Evolutionary conservation across 2,329 filamentous ascomycete species (phyloP).

Genomic region (Diaporthe sp.): DNA sequence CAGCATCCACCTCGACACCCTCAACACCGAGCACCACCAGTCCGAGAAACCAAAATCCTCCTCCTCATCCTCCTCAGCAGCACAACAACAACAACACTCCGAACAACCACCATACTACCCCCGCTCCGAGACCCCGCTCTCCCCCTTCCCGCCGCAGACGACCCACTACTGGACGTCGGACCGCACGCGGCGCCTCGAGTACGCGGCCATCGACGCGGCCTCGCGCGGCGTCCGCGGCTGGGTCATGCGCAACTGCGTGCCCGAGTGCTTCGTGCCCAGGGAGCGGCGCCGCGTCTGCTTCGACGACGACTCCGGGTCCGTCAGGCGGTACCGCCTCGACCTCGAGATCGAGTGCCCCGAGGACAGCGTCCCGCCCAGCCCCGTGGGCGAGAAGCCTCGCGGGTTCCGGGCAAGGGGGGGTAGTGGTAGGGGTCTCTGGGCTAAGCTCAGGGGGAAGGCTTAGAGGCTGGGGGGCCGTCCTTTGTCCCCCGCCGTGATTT

Average conservation of each 20-base stretch:
- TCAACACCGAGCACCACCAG: constrained; percentile 16
- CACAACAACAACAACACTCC: constrained; percentile 22
- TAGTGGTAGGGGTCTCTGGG: constrained; percentile 30
- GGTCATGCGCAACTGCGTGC: constrained; percentile 69
- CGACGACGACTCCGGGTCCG: constrained; percentile 74
- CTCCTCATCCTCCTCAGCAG: constrained; percentile 47
- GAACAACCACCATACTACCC: constrained; percentile 39
- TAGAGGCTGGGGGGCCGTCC: too few relatives aligned
- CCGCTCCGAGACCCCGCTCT: constrained; percentile 44
- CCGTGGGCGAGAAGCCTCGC: constrained; percentile 37
- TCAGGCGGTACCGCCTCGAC: constrained; percentile 72
- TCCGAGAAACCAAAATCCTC: constrained; percentile 52
- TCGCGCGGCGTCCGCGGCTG: constrained; percentile 72
- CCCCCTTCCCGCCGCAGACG: constrained; percentile 67
- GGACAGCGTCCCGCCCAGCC: constrained; percentile 42
- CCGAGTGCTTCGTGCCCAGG: constrained; percentile 71
- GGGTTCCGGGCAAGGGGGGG: constrained; percentile 34
- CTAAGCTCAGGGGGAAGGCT: constrained; percentile 29
- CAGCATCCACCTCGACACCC: constrained; percentile 39
- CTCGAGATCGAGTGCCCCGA: constrained; percentile 56
- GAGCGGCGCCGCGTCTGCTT: constrained; percentile 66
- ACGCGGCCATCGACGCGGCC: constrained; percentile 76
- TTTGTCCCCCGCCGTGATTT: not conserved
- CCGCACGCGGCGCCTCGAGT: constrained; percentile 72
- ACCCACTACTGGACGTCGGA: constrained; percentile 78